Conservation (phyloP, 2,329 filamentous ascomycete genomes). For the Parafenestella ontariensis region DNA sequence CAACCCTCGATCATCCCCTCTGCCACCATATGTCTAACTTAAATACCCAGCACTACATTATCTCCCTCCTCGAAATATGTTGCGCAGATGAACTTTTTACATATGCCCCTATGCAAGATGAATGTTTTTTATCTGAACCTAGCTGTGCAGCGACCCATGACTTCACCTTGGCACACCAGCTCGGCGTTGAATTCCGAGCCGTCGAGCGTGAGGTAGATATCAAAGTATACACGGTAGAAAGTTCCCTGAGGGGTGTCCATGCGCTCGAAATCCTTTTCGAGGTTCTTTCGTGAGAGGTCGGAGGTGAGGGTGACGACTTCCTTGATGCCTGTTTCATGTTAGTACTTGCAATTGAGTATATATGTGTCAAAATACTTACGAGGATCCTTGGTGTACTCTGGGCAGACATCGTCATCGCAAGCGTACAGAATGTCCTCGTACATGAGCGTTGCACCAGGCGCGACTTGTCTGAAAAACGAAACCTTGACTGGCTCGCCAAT, state of each 20-base stretch:
- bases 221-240: conserved; percentile 70
- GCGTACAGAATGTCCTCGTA: conserved; percentile 98
- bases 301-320: conserved; percentile 98
- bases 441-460: conserved; percentile 96
- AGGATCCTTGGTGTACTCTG: conserved; percentile 98
- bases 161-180: conserved; percentile 97
- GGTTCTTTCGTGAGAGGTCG: conserved; percentile 94
- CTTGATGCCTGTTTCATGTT: conserved; percentile 78
- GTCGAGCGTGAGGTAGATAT: conserved; percentile 86
- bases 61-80: neutral
- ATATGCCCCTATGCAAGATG: neutral
- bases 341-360: neutral
- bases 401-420: conserved; percentile 96
- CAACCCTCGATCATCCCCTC: neutral
- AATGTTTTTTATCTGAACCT: conserved; percentile 69
- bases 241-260: conserved; percentile 97
- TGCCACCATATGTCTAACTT: neutral
- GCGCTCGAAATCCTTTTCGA: conserved; percentile 98
- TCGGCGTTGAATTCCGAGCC: conserved; percentile 98
- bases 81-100: conserved; percentile 1
- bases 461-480: conserved; percentile 97
- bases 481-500: conserved; percentile 99
- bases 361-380: conserved; percentile 68
- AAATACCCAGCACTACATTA: neutral
- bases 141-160: conserved; percentile 96